Percentiles rank a stretch among this genome's conserved stretches.
phyloP scores from a whole-genome alignment of 2,329 filamentous ascomycete species.

The Penicillium hesseltinei region DNA sequence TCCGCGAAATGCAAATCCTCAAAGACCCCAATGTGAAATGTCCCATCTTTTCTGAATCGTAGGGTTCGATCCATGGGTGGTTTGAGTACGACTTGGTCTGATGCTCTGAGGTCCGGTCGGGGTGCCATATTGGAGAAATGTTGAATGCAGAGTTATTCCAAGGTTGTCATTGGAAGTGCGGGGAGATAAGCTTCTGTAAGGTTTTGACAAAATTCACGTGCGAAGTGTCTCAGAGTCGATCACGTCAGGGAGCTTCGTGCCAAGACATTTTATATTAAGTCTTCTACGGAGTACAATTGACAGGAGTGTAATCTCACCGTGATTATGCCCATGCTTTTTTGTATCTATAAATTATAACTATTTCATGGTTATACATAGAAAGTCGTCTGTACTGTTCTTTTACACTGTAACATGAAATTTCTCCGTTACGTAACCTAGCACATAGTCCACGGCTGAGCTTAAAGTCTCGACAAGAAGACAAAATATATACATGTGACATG shows the following conservation, averaged over 20 bases:
- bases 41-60: conserved; percentile 27
- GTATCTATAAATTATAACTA: background rate
- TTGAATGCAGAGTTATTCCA: background rate
- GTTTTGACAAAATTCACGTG: background rate
- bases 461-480: background rate
- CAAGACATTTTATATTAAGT: background rate
- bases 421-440: background rate
- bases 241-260: background rate
- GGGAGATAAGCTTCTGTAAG: background rate
- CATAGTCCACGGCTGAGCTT: background rate
- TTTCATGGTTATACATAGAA: background rate
- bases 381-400: background rate
- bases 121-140: conserved; percentile 1
- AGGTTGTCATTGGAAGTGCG: background rate
- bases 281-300: background rate
- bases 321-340: too few species aligned
- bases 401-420: background rate
- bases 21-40: conserved; percentile 59
- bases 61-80: conserved; percentile 9
- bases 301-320: too few species aligned
- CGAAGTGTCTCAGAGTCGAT: background rate
- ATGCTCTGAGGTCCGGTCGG: background rate
- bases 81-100: background rate
- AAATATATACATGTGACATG: background rate
- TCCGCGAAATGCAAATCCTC: conserved; percentile 72